These are phyloP conservation scores for Trichophyton mentagrophytes DNA, from an alignment of 2,329 filamentous ascomycete species.

Conservation along the genomic window DNA sequence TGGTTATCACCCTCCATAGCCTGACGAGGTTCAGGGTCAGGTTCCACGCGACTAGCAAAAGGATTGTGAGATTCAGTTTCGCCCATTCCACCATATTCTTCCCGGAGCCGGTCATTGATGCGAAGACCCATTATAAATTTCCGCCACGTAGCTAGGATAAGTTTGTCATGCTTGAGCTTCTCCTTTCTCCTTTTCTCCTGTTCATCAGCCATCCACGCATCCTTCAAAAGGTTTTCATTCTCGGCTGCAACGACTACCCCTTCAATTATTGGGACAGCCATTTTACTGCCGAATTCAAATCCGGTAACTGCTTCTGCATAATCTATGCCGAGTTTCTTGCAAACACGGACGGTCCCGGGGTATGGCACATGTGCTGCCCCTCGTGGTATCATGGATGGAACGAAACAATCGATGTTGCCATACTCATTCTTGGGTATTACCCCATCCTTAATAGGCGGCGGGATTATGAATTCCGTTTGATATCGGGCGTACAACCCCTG, in stretches of 20 bases:
- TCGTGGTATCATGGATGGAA: constrained; percentile 76
- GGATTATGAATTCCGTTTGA: constrained; percentile 94
- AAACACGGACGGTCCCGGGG: constrained; percentile 63
- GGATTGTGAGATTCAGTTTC: constrained; percentile 26
- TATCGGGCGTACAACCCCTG: constrained; percentile 73
- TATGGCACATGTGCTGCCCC: constrained; percentile 77
- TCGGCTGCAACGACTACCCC: constrained; percentile 82
- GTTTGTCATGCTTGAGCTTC: constrained; percentile 66
- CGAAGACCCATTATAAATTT: constrained; percentile 76
- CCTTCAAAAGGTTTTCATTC: constrained; percentile 59
- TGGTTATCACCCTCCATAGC: constrained; percentile 9
- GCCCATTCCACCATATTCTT: constrained; percentile 56
- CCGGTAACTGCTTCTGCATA: constrained; percentile 90
- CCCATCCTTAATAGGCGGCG: constrained; percentile 69
- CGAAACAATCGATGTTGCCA: constrained; percentile 93
- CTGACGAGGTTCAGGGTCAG: constrained; percentile 1
- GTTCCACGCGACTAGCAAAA: constrained; percentile 18
- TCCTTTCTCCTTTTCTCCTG: constrained; percentile 64
- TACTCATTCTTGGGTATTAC: constrained; percentile 88
- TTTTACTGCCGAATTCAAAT: constrained; percentile 90
- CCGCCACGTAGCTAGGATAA: constrained; percentile 64
- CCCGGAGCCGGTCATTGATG: constrained; percentile 62
- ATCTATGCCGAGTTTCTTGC: constrained; percentile 71
- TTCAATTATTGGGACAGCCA: constrained; percentile 82
- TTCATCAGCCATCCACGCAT: constrained; percentile 67